Evolutionary conservation across 768 basidiomycete genomes (phyloP).

Genomic region (Albatrellus ellisii): DNA sequence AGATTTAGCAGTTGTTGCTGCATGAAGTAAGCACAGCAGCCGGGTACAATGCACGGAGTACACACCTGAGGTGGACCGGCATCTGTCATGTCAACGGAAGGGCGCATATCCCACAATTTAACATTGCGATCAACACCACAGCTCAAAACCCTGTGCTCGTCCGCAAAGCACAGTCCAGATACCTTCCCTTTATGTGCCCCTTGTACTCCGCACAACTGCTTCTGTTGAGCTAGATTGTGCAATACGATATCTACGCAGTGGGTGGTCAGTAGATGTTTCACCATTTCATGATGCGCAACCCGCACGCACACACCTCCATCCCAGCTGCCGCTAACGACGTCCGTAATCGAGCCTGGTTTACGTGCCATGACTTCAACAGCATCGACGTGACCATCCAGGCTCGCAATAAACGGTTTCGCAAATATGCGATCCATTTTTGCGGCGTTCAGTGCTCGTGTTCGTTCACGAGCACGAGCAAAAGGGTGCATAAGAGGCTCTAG

Average conservation of each 20-base stretch:
- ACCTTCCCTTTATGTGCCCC: conserved; percentile 79
- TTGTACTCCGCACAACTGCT: conserved; percentile 40
- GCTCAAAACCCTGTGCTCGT: conserved; percentile 48
- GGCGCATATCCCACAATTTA: conserved; percentile 60
- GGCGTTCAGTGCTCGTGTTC: conserved; percentile 86
- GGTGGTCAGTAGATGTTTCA: neutral
- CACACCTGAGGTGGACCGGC: conserved; percentile 28
- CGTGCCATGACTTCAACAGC: conserved; percentile 80
- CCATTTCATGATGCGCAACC: neutral
- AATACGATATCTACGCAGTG: conserved; percentile 60
- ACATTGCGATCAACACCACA: conserved; percentile 77
- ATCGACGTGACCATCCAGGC: conserved; percentile 86
- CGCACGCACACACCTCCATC: conserved; percentile 65
- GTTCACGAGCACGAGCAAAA: conserved; percentile 85
- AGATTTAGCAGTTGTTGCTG: conserved; percentile 49
- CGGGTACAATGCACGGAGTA: neutral
- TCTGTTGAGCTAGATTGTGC: conserved; percentile 59
- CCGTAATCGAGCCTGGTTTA: conserved; percentile 57
- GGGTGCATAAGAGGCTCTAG: conserved; percentile 94
- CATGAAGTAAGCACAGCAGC: conserved; percentile 1
- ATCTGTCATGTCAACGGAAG: conserved; percentile 17
- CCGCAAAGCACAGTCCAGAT: conserved; percentile 67
- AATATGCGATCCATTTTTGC: conserved; percentile 97
- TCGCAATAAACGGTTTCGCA: conserved; percentile 89
- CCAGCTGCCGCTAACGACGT: conserved; percentile 87